Conservation (phyloP, 2,329 filamentous ascomycete genomes). For the Fusarium brachygibbosum region DNA sequence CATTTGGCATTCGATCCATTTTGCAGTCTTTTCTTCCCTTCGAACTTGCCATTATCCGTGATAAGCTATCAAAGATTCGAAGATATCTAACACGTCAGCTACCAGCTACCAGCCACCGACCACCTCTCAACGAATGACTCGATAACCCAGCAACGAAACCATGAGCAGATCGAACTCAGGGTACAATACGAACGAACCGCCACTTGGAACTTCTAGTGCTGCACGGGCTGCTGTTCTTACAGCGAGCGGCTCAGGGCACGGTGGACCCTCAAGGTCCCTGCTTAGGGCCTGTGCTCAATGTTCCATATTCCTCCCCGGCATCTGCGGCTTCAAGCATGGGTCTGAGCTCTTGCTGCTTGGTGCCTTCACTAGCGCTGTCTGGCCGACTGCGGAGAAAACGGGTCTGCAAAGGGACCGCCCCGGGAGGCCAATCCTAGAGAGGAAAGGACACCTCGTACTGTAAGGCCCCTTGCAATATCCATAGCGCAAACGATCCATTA, state of each 20-base stretch:
- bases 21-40: background rate
- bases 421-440: constrained; percentile 33
- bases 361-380: constrained; percentile 24
- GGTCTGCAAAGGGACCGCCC: constrained; percentile 33
- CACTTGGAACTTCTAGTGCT: background rate
- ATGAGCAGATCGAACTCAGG: background rate
- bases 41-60: background rate
- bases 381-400: constrained; percentile 34
- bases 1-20: background rate
- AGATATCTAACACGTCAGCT: background rate
- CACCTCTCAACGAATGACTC: background rate
- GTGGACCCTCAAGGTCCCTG: constrained; percentile 15
- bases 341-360: background rate
- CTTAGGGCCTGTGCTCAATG: background rate
- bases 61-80: background rate
- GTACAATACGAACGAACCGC: constrained; percentile 7
- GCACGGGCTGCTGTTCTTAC: constrained; percentile 4
- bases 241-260: constrained; percentile 20
- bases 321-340: constrained; percentile 27
- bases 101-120: background rate
- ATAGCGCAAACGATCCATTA: constrained; percentile 16
- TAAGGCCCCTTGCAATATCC: constrained; percentile 27
- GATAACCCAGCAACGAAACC: constrained; percentile 2
- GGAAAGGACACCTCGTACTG: constrained; percentile 13
- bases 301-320: constrained; percentile 29